These are phyloP conservation scores for Carnegiea gigantea DNA, from an alignment of 179 eudicot species.

Conservation along the genomic window DNA sequence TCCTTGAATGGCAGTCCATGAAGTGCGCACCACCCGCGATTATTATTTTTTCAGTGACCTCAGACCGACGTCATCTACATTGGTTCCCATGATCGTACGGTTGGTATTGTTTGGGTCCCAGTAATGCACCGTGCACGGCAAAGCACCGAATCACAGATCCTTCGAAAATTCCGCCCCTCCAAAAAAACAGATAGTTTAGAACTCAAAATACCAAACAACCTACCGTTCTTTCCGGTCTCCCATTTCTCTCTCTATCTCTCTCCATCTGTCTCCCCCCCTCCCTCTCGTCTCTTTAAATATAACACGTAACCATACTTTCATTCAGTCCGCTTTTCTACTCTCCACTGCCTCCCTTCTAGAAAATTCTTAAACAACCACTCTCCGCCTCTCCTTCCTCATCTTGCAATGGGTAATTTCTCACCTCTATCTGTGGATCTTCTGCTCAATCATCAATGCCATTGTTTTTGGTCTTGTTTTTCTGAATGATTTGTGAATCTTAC, in stretches of 20 bases:
- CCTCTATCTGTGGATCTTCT: not conserved
- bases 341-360: not conserved
- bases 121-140: conserved; percentile 5
- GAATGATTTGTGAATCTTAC: not conserved
- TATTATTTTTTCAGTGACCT: not conserved
- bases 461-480: not conserved
- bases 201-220: not conserved
- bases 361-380: conserved; percentile 1
- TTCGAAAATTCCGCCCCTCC: conserved; percentile 26
- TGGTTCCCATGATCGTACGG: not conserved
- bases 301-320: conserved; percentile 18
- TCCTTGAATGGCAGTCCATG: not conserved
- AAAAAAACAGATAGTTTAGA: not conserved
- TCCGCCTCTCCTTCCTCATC: conserved; percentile 9
- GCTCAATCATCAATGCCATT: not conserved
- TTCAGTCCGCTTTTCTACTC: conserved; percentile 7
- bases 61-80: not conserved
- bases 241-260: not conserved
- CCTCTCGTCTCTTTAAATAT: conserved; percentile 5
- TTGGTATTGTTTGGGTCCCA: not conserved
- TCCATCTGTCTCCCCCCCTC: not conserved
- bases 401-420: conserved; percentile 22
- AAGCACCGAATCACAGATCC: not conserved
- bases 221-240: conserved; percentile 27
- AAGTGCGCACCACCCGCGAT: not conserved